These are phyloP conservation scores for Microcos paniculata DNA, from an alignment of 345 rosid species.

Conservation along the genomic window DNA sequence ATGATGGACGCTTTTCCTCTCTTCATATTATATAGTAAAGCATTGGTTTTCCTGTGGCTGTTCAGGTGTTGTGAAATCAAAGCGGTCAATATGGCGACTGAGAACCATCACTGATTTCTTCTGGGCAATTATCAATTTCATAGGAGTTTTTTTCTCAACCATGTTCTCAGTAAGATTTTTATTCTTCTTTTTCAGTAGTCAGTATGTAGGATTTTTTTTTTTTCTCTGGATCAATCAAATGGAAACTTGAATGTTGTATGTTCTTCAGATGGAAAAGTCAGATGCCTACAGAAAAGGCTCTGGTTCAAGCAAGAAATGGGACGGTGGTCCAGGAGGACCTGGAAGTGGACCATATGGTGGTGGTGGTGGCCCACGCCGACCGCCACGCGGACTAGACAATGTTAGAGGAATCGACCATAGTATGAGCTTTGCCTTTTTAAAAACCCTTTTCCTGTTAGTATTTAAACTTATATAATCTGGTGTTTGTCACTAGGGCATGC, in stretches of 20 bases:
- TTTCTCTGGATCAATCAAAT: neutral
- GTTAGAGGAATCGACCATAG: constrained; percentile 74
- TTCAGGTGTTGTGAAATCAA: constrained; percentile 14
- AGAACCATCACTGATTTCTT: constrained; percentile 64
- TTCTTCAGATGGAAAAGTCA: constrained; percentile 77
- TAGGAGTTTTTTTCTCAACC: constrained; percentile 59
- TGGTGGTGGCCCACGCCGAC: constrained; percentile 65
- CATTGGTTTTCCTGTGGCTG: neutral
- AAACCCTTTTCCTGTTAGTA: neutral
- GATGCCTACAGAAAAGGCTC: constrained; percentile 66
- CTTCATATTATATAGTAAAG: neutral
- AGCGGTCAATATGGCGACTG: constrained; percentile 57
- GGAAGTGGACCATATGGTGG: constrained; percentile 73
- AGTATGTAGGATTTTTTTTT: neutral
- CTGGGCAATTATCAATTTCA: constrained; percentile 65
- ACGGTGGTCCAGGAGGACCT: constrained; percentile 81
- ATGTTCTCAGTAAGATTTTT: constrained; percentile 61
- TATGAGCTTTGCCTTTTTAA: constrained; percentile 28
- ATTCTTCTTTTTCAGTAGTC: neutral
- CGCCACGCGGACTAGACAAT: constrained; percentile 78
- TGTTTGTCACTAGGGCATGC: constrained; percentile 20
- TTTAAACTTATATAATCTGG: constrained; percentile 16
- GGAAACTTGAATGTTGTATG: neutral
- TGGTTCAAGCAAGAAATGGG: constrained; percentile 82
- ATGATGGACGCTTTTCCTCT: neutral